Evolutionary conservation across 129 eudicot genomes (phyloP).

Genomic region (Chrysanthemum lavandulifolium): DNA sequence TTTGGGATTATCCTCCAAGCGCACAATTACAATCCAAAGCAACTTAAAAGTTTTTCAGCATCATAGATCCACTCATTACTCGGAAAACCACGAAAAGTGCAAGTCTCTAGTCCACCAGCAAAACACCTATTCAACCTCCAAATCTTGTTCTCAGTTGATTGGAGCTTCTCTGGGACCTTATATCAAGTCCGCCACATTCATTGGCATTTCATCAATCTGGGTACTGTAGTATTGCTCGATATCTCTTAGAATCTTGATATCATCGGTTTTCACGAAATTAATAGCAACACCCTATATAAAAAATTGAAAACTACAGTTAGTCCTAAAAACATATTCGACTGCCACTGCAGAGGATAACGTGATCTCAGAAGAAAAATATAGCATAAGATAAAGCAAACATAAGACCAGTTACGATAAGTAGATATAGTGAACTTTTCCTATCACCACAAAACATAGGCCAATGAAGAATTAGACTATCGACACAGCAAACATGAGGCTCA

Average conservation of each 20-base stretch:
- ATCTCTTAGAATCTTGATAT: conserved; percentile 85
- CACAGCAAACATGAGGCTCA: too few species aligned
- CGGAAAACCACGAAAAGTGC: conserved; percentile 7
- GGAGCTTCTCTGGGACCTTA: conserved; percentile 18
- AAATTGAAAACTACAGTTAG: not conserved
- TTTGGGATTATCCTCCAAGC: conserved; percentile 21
- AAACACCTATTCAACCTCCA: conserved; percentile 1
- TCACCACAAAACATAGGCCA: not conserved
- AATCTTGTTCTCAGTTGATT: not conserved
- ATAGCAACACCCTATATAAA: conserved; percentile 95
- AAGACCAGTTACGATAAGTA: not conserved
- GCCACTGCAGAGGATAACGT: too few species aligned
- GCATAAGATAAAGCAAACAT: not conserved
- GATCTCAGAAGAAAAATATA: not conserved
- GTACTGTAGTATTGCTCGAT: conserved; percentile 98
- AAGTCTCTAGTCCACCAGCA: not conserved
- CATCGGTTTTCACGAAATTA: conserved; percentile 89
- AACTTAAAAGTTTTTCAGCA: conserved; percentile 18
- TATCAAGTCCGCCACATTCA: conserved; percentile 93
- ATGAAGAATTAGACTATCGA: not conserved
- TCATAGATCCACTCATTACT: conserved; percentile 25
- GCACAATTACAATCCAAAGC: conserved; percentile 23
- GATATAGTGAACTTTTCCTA: not conserved
- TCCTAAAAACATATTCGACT: not conserved
- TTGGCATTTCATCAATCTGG: conserved; percentile 96